Evolutionary conservation across 2,329 filamentous ascomycete species (phyloP), one percentile per base, ranked within the genome.

Genomic region (Diaporthe sp.): DNA sequence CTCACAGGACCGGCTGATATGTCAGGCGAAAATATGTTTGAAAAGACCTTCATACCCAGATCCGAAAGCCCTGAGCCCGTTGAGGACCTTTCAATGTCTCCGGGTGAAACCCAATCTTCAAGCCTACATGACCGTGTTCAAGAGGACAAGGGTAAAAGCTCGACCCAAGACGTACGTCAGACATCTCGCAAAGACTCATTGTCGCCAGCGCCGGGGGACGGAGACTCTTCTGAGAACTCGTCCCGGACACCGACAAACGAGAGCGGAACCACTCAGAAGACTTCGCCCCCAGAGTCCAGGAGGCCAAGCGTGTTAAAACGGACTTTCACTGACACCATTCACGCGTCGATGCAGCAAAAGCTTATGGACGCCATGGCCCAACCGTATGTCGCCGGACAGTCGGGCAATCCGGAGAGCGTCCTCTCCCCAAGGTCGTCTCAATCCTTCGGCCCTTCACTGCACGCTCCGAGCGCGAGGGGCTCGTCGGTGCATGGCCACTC

Each of bases 351-450:
- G 77, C 94, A 97, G 82, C 92, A 93, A 79, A 96, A 93, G 83
- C 90, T 98, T 59, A 91, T 96, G 79, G 96, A 98, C 80, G 93
- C 93, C 68, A 88, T 98, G 83, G 92, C 95, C 32, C 93, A 96
- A 81, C 96, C 96, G 22, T 98, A 94, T 81, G 85, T 92, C 35
- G 85, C 89, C 15, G 82, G 81, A n/a, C 88, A 91, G 50, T 74
- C 80, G 9, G 78, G 75, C 27, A 82, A 81, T 68, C 77, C 81
- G 4, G 84, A 85, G 13, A 79, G 79, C 35, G 58, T 85, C 13
- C 63, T 83, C 15, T 90, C 89, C 25, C 87, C 89, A 70, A 85
- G 80, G 71, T 78, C 83, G 39, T 83, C 82, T 58, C 85, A 85
- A 70, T 80, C 82, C 59, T 84, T 85, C 72, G 81, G 81, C 12